Conservation (phyloP, 2,329 filamentous ascomycete genomes). For the Beauveria rudraprayagi region DNA sequence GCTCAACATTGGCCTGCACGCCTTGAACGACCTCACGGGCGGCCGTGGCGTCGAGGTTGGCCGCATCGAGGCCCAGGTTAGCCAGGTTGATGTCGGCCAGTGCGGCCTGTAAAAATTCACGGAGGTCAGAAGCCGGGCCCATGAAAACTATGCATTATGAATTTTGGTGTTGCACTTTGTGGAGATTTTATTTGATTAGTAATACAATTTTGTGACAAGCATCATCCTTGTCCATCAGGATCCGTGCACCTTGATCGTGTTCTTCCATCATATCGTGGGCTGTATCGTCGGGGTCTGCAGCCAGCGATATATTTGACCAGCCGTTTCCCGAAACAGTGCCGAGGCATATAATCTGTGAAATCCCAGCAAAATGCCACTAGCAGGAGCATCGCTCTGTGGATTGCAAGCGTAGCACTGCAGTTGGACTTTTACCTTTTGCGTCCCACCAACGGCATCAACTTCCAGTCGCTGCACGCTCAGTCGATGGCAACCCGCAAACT, state of each 20-base stretch:
- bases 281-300: not conserved
- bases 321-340: conserved; percentile 1
- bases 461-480: conserved; percentile 19
- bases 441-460: not conserved
- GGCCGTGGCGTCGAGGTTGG: conserved; percentile 42
- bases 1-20: conserved; percentile 50
- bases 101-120: conserved; percentile 34
- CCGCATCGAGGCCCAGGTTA: conserved; percentile 40
- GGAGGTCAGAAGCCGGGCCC: too few relatives aligned
- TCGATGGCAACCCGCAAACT: conserved; percentile 23
- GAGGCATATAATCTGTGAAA: conserved; percentile 4
- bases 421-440: not conserved
- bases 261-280: not conserved
- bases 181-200: not conserved
- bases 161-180: not conserved
- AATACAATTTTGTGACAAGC: not conserved
- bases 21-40: conserved; percentile 48
- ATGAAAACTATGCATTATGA: not conserved
- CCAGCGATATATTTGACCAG: not conserved
- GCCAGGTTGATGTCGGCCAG: conserved; percentile 32
- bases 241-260: not conserved
- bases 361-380: not conserved
- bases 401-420: conserved; percentile 8
- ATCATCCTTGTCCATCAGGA: not conserved
- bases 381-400: not conserved